Conservation (phyloP, 202 grass and related monocot species). For the Alloteropsis angusta region DNA sequence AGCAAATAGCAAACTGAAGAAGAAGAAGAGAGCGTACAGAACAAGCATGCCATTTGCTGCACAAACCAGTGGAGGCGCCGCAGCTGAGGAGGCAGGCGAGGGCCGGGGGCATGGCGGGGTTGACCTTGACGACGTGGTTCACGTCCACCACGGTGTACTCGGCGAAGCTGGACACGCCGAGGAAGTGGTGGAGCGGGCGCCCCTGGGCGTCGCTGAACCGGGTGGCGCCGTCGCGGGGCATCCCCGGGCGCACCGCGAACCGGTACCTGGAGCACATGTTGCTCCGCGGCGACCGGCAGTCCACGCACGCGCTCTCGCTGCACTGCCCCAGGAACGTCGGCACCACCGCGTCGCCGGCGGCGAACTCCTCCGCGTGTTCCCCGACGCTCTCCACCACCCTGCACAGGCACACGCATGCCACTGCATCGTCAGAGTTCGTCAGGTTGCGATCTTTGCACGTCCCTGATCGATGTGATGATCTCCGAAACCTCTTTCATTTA, state of each 20-base stretch:
- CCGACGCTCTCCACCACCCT: constrained; percentile 88
- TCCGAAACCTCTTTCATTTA: too few relatives aligned
- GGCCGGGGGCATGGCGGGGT: constrained; percentile 30
- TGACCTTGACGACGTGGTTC: constrained; percentile 46
- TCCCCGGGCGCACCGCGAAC: constrained; percentile 36
- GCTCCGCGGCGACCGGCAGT: constrained; percentile 63
- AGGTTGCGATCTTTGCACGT: background rate
- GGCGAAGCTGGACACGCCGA: constrained; percentile 72
- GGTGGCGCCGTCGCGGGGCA: constrained; percentile 52
- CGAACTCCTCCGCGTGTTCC: constrained; percentile 45
- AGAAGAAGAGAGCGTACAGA: background rate
- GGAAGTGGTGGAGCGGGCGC: constrained; percentile 48
- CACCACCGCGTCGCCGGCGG: constrained; percentile 52
- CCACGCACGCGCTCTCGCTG: constrained; percentile 51
- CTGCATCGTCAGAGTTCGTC: background rate
- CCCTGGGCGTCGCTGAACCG: constrained; percentile 49
- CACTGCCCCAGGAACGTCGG: constrained; percentile 69
- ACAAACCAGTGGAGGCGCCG: constrained; percentile 61
- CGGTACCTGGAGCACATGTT: constrained; percentile 58
- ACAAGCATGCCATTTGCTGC: background rate
- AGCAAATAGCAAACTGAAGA: background rate
- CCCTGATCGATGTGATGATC: background rate
- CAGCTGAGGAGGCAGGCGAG: constrained; percentile 81
- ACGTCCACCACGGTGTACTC: constrained; percentile 89
- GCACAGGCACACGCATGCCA: background rate